Percentiles rank a stretch among this genome's conserved stretches.
phyloP scores from a whole-genome alignment of 768 basidiomycete genomes.

The Phanerochaete sordida region DNA sequence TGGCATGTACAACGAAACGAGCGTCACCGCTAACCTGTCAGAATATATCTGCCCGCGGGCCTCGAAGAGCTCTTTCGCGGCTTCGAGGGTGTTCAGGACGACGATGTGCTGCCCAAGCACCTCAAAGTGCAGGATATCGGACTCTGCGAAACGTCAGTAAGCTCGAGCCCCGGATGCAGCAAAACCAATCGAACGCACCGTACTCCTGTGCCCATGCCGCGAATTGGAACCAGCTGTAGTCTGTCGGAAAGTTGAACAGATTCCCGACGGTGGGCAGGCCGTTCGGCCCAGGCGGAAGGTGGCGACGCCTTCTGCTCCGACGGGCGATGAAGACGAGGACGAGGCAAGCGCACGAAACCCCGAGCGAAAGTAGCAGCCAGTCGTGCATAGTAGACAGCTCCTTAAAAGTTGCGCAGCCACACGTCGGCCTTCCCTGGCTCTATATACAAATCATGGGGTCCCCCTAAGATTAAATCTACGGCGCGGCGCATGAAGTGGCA shows the following conservation, averaged over 20 bases:
- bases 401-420: no score
- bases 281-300: conserved; percentile 32
- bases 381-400: no score
- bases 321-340: no score
- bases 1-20: not conserved
- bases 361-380: no score
- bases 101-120: conserved; percentile 11
- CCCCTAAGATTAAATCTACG: no score
- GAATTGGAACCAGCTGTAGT: conserved; percentile 17
- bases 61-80: conserved; percentile 41
- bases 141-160: not conserved
- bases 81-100: conserved; percentile 41
- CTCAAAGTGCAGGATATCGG: conserved; percentile 13
- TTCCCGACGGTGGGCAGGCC: conserved; percentile 33
- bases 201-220: conserved; percentile 21
- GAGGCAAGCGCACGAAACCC: no score
- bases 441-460: no score
- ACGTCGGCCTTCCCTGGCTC: no score
- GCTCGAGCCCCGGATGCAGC: no score
- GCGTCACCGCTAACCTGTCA: conserved; percentile 5
- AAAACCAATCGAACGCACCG: conserved; percentile 9
- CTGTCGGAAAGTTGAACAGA: conserved; percentile 24
- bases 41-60: conserved; percentile 42
- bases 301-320: no score
- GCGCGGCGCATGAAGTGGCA: no score